These are phyloP conservation scores for Cryptococcus sp. DNA, from an alignment of 1,284 basidiomycete species.

Conservation along the genomic window DNA sequence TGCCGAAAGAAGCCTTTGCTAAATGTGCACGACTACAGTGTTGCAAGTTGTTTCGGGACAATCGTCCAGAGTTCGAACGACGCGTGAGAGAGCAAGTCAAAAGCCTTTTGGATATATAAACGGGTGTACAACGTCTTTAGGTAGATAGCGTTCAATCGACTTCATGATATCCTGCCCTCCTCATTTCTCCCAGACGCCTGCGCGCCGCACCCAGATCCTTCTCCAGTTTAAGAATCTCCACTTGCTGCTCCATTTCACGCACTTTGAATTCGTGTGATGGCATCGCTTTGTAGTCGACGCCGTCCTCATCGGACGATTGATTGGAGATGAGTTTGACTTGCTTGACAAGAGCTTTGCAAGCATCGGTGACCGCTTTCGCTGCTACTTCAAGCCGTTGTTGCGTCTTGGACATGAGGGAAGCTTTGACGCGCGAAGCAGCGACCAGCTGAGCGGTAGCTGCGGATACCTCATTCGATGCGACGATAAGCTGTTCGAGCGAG, in stretches of 20 bases:
- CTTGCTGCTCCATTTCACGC: constrained; percentile 98
- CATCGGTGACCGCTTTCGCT: constrained; percentile 96
- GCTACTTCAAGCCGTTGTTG: constrained; percentile 95
- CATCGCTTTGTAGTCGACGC: constrained; percentile 89
- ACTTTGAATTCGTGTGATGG: constrained; percentile 95
- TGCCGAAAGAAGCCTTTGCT: background rate
- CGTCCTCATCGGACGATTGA: constrained; percentile 74
- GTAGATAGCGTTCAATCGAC: constrained; percentile 31
- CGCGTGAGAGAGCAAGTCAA: constrained; percentile 56
- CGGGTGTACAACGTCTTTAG: constrained; percentile 7
- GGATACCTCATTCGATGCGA: constrained; percentile 97
- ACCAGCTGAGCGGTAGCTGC: constrained; percentile 97
- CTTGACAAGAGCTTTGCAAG: constrained; percentile 94
- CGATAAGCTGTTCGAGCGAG: constrained; percentile 96
- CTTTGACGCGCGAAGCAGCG: constrained; percentile 96
- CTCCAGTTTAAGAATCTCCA: constrained; percentile 93
- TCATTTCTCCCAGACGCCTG: constrained; percentile 82
- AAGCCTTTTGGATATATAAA: constrained; percentile 55
- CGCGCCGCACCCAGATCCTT: constrained; percentile 90
- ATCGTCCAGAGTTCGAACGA: constrained; percentile 62
- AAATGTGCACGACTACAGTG: constrained; percentile 54
- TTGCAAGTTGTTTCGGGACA: constrained; percentile 90
- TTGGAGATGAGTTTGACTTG: constrained; percentile 96
- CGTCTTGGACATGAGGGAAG: constrained; percentile 96
- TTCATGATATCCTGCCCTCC: constrained; percentile 71